phyloP scores from a whole-genome alignment of 2,329 filamentous ascomycete genomes.

The Sporothrix dimorphospora region DNA sequence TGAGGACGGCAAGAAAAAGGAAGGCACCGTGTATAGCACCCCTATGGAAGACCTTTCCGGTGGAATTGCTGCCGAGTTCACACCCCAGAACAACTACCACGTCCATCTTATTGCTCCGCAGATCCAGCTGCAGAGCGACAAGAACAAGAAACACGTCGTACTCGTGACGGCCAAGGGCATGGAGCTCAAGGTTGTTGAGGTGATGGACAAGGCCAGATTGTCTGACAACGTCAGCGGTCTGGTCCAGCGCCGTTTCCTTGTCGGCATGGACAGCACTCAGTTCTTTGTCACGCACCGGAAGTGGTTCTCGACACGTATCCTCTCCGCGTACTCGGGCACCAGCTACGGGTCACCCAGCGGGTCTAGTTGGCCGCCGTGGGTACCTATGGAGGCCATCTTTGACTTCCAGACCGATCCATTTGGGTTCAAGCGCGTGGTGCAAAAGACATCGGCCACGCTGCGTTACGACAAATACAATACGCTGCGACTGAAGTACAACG shows the following conservation, averaged over 20 bases:
- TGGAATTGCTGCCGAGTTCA: constrained; percentile 85
- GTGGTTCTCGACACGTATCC: constrained; percentile 79
- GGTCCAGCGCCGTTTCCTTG: constrained; percentile 89
- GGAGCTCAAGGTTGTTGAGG: constrained; percentile 95
- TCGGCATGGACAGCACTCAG: constrained; percentile 96
- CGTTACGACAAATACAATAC: constrained; percentile 99
- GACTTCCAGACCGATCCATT: constrained; percentile 93
- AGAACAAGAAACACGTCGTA: constrained; percentile 95
- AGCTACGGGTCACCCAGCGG: constrained; percentile 84
- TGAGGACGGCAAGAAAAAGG: constrained; percentile 29
- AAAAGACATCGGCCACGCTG: constrained; percentile 92
- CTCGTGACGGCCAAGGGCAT: constrained; percentile 97
- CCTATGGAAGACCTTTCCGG: constrained; percentile 67
- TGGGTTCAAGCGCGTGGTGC: constrained; percentile 96
- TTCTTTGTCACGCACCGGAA: constrained; percentile 97
- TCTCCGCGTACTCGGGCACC: constrained; percentile 93
- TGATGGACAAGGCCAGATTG: constrained; percentile 94
- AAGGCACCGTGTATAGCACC: constrained; percentile 40
- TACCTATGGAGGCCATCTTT: constrained; percentile 97
- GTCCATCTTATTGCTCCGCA: constrained; percentile 94
- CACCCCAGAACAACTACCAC: constrained; percentile 90
- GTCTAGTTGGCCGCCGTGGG: constrained; percentile 95
- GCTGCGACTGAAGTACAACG: constrained; percentile 93
- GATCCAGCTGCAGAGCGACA: constrained; percentile 97
- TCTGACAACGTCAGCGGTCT: constrained; percentile 92